phyloP scores from a whole-genome alignment of 2,329 filamentous ascomycete genomes.

The Calonectria hongkongensis region DNA sequence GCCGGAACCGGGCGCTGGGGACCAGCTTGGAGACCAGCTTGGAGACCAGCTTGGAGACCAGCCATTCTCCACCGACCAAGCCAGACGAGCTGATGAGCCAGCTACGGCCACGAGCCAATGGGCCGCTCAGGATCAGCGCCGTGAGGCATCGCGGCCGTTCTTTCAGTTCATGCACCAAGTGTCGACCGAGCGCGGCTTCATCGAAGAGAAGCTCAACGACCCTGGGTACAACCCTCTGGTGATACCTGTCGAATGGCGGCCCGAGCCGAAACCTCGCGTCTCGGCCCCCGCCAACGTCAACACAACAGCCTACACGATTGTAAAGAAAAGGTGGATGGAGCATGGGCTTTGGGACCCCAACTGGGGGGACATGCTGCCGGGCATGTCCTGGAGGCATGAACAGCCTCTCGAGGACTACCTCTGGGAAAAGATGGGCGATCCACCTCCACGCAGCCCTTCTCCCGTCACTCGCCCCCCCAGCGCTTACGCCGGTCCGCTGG shows the following conservation, averaged over 20 bases:
- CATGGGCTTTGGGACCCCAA: not conserved
- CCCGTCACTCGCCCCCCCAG: not conserved
- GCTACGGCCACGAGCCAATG: not conserved
- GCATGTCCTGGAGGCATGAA: slow-evolving; percentile 5
- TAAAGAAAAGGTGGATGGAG: not conserved
- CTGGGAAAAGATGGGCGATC: not conserved
- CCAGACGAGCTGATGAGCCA: not conserved
- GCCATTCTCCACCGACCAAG: not conserved
- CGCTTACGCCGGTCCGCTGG: not conserved
- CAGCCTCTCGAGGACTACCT: not conserved
- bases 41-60: too few species aligned
- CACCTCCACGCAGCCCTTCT: not conserved
- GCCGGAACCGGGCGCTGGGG: not conserved
- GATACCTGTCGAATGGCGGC: not conserved
- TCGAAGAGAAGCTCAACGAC: slow-evolving; percentile 5
- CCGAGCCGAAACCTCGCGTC: not conserved
- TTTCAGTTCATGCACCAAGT: slow-evolving; percentile 13
- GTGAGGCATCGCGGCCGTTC: slow-evolving; percentile 1
- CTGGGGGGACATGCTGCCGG: slow-evolving; percentile 4
- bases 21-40: not conserved
- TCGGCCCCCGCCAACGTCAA: not conserved
- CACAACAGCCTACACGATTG: not conserved
- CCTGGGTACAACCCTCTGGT: not conserved
- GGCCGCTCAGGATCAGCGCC: not conserved
- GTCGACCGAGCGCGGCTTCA: not conserved